Conservation (phyloP, 495 filamentous ascomycete species). For the Parathielavia hyrcaniae region DNA sequence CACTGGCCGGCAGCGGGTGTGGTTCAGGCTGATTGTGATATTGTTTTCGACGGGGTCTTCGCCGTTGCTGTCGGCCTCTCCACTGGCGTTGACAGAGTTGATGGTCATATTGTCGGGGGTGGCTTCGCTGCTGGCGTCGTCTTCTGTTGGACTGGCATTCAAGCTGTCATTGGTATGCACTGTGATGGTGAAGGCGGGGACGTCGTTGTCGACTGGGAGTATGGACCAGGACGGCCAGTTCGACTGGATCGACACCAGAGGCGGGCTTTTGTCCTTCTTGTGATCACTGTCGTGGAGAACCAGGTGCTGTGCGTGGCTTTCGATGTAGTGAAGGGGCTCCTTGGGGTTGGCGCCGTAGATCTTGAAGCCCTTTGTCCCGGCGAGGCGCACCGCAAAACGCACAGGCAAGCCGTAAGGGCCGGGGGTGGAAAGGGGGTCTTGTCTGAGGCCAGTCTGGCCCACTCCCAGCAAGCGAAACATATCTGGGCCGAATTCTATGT, state of each 20-base stretch:
- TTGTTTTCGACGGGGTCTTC: not conserved
- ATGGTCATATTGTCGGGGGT: too few species aligned
- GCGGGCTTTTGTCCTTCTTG: constrained; percentile 6
- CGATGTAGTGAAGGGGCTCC: constrained; percentile 11
- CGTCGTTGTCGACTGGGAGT: not conserved
- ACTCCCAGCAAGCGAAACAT: not conserved
- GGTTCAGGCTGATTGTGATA: not conserved
- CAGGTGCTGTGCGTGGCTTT: constrained; percentile 4
- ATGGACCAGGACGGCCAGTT: constrained; percentile 2
- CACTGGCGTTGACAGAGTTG: too few species aligned
- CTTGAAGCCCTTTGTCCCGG: constrained; percentile 4
- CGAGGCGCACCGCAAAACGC: constrained; percentile 8
- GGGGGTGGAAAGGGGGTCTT: not conserved
- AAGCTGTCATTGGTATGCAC: not conserved
- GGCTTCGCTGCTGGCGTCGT: not conserved
- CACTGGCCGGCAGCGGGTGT: constrained; percentile 5
- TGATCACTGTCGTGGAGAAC: constrained; percentile 10
- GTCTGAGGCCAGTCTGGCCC: not conserved
- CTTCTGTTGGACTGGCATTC: not conserved
- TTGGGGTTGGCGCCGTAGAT: not conserved
- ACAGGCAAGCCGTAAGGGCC: constrained; percentile 14
- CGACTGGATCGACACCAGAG: not conserved
- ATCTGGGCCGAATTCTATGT: too few species aligned
- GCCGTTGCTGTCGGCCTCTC: too few species aligned
- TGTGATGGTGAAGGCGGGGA: constrained; percentile 5